Base-by-base conservation (phyloP, 179 eudicot genomes). In the Spergularia azorica region DNA sequence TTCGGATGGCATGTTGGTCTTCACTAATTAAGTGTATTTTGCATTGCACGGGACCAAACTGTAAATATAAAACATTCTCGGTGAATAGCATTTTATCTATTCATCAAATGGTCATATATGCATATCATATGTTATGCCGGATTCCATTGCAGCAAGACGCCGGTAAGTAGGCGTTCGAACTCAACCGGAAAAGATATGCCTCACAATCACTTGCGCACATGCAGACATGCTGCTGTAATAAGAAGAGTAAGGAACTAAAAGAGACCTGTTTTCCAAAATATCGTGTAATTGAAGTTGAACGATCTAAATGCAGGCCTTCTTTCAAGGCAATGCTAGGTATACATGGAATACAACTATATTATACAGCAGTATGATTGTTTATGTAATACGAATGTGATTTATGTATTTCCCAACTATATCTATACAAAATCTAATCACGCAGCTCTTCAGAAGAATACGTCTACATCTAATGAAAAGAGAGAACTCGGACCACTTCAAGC, bases 351-450 rank as follows among this genome's bases (percentile, higher is more conserved):
- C 61, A 75, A 69, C 26, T 64, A 38, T 12, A 36, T 26, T 50
- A 65, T 55, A 58, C 50, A 54, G 18, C 55, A 48, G 59, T 46
- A 14, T 59, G 63, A 57, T 18, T 46, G 79, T 64, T 57, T 41
- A 67, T 65, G 76, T 65, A 76, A 71, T 60, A 60, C 38, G 67
- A 71, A 71, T 71, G 21, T 71, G 48, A 75, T 71, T 48, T 46
- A 67, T 54, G 63, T 67, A 71, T 20, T 56, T 38, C 56, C 11
- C 61, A 43, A 72, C 73, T 72, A 65, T 52, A 43, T 64, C 83
- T 81, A 66, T 76, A 76, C 80, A 76, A 72, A 79, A 76, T 70
- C 73, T 59, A 70, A 59, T 55, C 63, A 56, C 63, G 26, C 18
- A 48, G 16, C 68, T 43, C n/a, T 46, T 46, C 46, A 9, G 64